Conservation (phyloP, 2,329 filamentous ascomycete species). For the Phialophora chinensis region DNA sequence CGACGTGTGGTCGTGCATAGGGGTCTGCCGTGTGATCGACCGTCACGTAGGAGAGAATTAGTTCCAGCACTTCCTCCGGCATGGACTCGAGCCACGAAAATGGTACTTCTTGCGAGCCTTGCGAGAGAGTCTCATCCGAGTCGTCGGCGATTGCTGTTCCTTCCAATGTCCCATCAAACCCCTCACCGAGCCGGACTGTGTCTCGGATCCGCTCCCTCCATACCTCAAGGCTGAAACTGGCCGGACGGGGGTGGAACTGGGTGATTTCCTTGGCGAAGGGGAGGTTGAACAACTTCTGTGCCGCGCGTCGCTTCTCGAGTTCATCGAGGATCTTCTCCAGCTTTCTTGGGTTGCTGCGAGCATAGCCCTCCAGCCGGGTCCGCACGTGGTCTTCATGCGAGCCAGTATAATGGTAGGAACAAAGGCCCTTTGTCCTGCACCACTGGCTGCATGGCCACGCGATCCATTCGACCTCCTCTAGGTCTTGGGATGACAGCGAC, state of each 20-base stretch:
- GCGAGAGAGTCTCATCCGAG: constrained; percentile 28
- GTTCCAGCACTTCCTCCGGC: constrained; percentile 56
- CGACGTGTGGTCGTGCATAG: constrained; percentile 75
- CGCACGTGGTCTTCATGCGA: constrained; percentile 36
- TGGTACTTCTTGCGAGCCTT: background rate
- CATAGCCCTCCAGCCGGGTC: constrained; percentile 35
- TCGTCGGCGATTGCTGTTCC: constrained; percentile 34
- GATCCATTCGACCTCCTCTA: constrained; percentile 38
- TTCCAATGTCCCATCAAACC: constrained; percentile 14
- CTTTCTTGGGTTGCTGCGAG: constrained; percentile 35
- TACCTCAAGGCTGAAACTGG: constrained; percentile 36
- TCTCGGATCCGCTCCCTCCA: constrained; percentile 37
- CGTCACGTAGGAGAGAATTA: constrained; percentile 76
- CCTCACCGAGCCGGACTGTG: constrained; percentile 24
- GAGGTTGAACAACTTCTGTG: constrained; percentile 37
- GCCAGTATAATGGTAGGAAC: constrained; percentile 33
- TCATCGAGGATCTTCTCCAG: constrained; percentile 38
- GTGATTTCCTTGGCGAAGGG: constrained; percentile 34
- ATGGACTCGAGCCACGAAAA: constrained; percentile 33
- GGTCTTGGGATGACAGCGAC: constrained; percentile 35
- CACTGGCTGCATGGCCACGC: constrained; percentile 39
- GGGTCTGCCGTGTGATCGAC: constrained; percentile 77
- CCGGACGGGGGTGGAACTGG: constrained; percentile 28
- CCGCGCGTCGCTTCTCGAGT: constrained; percentile 35
- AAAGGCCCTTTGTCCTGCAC: constrained; percentile 38